These are phyloP conservation scores for Fusarium virguliforme DNA, from an alignment of 2,329 filamentous ascomycete species.

Conservation along the genomic window DNA sequence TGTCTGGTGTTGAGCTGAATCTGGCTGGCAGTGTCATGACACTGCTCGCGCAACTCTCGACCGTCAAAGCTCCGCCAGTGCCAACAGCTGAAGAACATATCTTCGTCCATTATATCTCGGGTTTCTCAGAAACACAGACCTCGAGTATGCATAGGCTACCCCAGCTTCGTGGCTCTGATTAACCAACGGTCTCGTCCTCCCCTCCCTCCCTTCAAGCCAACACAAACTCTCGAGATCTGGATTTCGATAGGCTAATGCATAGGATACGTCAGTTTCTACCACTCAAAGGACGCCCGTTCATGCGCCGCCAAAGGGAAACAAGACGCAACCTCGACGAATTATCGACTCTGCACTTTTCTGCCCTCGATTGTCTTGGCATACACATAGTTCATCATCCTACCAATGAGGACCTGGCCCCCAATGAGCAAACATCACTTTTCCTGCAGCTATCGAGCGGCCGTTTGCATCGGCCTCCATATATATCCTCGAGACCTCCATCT, in stretches of 20 bases:
- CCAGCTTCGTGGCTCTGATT: neutral
- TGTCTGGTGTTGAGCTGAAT: too few species aligned
- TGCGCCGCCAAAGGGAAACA: neutral
- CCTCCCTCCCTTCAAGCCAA: slow-evolving; percentile 1
- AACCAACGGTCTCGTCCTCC: neutral
- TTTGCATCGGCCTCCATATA: neutral
- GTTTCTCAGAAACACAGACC: neutral
- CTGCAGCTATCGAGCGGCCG: neutral
- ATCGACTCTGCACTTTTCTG: slow-evolving; percentile 8
- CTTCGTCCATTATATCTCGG: neutral
- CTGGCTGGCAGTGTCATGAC: neutral
- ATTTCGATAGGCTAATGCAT: slow-evolving; percentile 20
- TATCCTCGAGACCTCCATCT: neutral
- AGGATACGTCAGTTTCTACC: neutral
- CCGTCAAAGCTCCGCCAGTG: neutral
- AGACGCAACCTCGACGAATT: slow-evolving; percentile 10
- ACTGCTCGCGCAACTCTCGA: neutral
- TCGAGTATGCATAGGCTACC: neutral
- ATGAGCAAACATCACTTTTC: slow-evolving; percentile 12
- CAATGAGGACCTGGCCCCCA: neutral
- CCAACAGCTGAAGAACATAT: neutral
- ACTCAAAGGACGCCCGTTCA: neutral
- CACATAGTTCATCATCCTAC: neutral
- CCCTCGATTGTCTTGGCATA: slow-evolving; percentile 16
- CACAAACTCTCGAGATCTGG: neutral